Base-by-base conservation (phyloP, 441 rosid species). In the Populus hybrid region DNA sequence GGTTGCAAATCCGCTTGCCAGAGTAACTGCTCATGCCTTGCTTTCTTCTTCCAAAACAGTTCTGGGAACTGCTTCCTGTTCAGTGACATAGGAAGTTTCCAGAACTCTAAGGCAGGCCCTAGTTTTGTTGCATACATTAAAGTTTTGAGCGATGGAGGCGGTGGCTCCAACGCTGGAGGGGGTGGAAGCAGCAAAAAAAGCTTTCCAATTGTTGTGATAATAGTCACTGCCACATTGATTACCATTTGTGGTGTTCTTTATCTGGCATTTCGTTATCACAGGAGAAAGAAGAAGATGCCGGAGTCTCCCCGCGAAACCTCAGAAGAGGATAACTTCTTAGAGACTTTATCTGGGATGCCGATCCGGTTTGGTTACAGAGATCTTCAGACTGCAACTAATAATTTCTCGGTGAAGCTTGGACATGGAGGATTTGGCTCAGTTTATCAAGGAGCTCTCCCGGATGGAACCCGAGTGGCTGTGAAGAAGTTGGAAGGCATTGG, bases 381-480 rank as follows among this genome's bases (percentile, higher is more conserved):
- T 73, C 99, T 95, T 77, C 92, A 89, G 82, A 80, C 84, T 34
- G 97, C 97, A 2, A 95, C 99, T 11, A 84, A 89, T 78, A 86
- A 91, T 87, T 95, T 95, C 84, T 80, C 90, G 1, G 86, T 86
- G 61, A 93, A 89, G 89, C 90, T 95, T 38, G 99, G 99, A 50
- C 98, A 89, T 32, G 99, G 98, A 38, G 98, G 99, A 70, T 95
- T 95, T 77, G 99, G 99, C 32, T 90, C 98, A 0, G 98, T 95
- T 64, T 95, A 94, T 72, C 86, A 81, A 79, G 99, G 98, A 4
- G 74, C 76, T 82, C 92, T 95, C 16, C 90, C 90, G 0, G 99
- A 90, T 81, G 98, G 97, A 46, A 89, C 95, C 20, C 87, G 81
- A 32, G 7, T 95, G 61, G 98, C 99, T 9, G 98, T 94, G 72